These are phyloP conservation scores for Fonsecaea nubica DNA, from an alignment of 2,329 filamentous ascomycete genomes.

Conservation along the genomic window DNA sequence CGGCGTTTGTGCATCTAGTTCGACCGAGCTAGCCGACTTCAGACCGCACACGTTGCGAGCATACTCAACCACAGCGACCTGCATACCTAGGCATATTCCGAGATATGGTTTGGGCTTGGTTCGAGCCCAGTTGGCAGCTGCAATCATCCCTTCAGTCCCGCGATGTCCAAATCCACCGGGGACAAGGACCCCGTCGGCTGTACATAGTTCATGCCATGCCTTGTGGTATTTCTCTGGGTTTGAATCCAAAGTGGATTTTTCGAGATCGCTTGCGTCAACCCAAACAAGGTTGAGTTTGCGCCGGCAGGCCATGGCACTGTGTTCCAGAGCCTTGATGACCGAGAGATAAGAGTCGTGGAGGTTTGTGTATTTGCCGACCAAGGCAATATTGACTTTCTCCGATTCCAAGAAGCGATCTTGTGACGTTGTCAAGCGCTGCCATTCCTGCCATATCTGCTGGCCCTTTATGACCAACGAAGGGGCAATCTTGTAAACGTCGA, in stretches of 20 bases:
- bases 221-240: constrained; percentile 79
- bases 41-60: constrained; percentile 77
- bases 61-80: constrained; percentile 88
- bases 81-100: constrained; percentile 91
- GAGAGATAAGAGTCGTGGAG: constrained; percentile 86
- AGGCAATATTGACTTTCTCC: constrained; percentile 73
- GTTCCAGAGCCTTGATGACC: constrained; percentile 85
- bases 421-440: constrained; percentile 73
- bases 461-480: constrained; percentile 67
- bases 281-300: constrained; percentile 80
- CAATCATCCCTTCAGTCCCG: constrained; percentile 89
- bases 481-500: constrained; percentile 64
- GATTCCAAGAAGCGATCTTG: constrained; percentile 69
- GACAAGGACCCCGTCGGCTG: constrained; percentile 62
- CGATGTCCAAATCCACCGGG: constrained; percentile 78
- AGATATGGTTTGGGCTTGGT: constrained; percentile 81
- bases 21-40: constrained; percentile 61
- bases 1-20: constrained; percentile 63
- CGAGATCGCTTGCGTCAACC: constrained; percentile 85
- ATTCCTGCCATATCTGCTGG: constrained; percentile 74
- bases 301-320: constrained; percentile 84
- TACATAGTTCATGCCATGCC: constrained; percentile 81
- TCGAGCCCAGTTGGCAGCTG: constrained; percentile 84
- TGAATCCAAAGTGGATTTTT: constrained; percentile 65
- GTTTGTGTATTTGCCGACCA: constrained; percentile 91